A percentile compares a stretch with the other conserved stretches of the same genome.
phyloP scores from a whole-genome alignment of 1,284 basidiomycete species.

The Malassezia arunalokei region DNA sequence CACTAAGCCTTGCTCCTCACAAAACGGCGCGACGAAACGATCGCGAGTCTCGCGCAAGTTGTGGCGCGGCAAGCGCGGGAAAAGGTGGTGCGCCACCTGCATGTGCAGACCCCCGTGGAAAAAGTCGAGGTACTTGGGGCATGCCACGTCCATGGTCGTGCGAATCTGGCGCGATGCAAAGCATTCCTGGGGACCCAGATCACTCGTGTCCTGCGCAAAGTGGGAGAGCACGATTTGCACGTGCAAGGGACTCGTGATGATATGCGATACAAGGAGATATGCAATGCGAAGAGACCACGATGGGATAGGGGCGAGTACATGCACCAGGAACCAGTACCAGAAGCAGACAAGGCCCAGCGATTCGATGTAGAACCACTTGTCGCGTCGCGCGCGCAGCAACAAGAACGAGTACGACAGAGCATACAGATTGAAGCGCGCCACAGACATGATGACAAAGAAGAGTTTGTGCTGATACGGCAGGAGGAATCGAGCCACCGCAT shows the following conservation, averaged over 20 bases:
- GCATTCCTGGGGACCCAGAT: constrained; percentile 77
- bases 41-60: constrained; percentile 69
- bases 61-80: constrained; percentile 87
- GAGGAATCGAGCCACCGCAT: constrained; percentile 58
- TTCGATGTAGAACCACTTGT: constrained; percentile 51
- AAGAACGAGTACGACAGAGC: constrained; percentile 72
- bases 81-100: constrained; percentile 92
- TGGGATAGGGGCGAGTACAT: constrained; percentile 56
- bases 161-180: constrained; percentile 86
- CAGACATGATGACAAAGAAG: constrained; percentile 80
- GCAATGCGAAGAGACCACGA: constrained; percentile 56
- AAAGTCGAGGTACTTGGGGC: constrained; percentile 68
- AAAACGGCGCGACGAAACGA: constrained; percentile 68
- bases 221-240: constrained; percentile 87
- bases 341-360: constrained; percentile 59
- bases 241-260: constrained; percentile 62
- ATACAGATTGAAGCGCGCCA: constrained; percentile 93
- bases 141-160: constrained; percentile 89
- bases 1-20: constrained; percentile 49
- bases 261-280: constrained; percentile 67
- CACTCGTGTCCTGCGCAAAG: constrained; percentile 86
- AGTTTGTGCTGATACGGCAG: constrained; percentile 75
- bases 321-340: constrained; percentile 63
- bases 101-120: constrained; percentile 86
- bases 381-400: constrained; percentile 50